phyloP scores from a whole-genome alignment of 495 filamentous ascomycete species.

The Aspergillus panamensis region DNA sequence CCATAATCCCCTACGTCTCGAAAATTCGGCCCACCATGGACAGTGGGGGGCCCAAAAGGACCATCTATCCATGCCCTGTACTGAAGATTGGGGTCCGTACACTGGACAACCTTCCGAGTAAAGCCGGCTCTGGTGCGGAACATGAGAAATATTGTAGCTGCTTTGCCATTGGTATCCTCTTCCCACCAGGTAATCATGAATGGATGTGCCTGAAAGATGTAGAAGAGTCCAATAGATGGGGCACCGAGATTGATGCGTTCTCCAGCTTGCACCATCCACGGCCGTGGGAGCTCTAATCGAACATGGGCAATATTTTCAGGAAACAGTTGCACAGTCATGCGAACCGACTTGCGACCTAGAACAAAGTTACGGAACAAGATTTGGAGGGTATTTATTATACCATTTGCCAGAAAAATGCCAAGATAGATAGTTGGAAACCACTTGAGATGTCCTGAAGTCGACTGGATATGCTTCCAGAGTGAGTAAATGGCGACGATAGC shows the following conservation, averaged over 20 bases:
- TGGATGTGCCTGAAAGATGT: slow-evolving; percentile 28
- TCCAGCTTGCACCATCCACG: slow-evolving; percentile 28
- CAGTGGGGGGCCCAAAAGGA: slow-evolving; percentile 27
- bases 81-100: slow-evolving; percentile 13
- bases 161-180: slow-evolving; percentile 17
- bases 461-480: slow-evolving; percentile 15
- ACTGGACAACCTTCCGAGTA: slow-evolving; percentile 22
- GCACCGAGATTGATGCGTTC: slow-evolving; percentile 30
- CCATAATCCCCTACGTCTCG: slow-evolving; percentile 30
- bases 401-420: slow-evolving; percentile 4
- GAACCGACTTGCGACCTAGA: slow-evolving; percentile 10
- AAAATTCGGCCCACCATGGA: slow-evolving; percentile 9
- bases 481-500: slow-evolving; percentile 12
- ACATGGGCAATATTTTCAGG: slow-evolving; percentile 12
- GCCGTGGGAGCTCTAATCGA: slow-evolving; percentile 23
- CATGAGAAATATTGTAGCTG: slow-evolving; percentile 24
- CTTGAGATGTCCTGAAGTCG: neutral
- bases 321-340: slow-evolving; percentile 6
- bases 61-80: slow-evolving; percentile 33
- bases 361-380: slow-evolving; percentile 19
- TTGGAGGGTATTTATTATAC: slow-evolving; percentile 9
- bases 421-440: slow-evolving; percentile 5
- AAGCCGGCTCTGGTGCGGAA: slow-evolving; percentile 32
- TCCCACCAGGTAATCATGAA: slow-evolving; percentile 38
- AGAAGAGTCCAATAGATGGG: slow-evolving; percentile 24